A percentile compares a stretch with the other conserved stretches of the same genome.
These are phyloP conservation scores for Claviceps cyperi DNA, from an alignment of 2,329 filamentous ascomycete species.

Conservation along the genomic window DNA sequence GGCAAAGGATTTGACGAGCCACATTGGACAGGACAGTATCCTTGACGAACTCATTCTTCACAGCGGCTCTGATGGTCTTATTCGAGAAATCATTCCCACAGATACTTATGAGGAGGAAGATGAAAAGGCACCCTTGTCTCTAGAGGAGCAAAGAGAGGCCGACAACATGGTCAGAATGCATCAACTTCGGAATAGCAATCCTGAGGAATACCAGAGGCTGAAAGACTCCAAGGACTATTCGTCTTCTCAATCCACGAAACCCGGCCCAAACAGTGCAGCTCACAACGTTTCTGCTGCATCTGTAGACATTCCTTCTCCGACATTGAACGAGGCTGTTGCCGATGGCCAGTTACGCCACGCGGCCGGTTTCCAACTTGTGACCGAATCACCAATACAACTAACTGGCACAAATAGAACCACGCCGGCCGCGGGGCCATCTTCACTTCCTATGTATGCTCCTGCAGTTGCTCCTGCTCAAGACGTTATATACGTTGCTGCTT, in stretches of 20 bases:
- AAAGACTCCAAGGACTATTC: slow-evolving; percentile 6
- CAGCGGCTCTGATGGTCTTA: slow-evolving; percentile 15
- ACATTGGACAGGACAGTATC: slow-evolving; percentile 48
- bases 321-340: neutral
- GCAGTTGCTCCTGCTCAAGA: too few species aligned
- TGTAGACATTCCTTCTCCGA: neutral
- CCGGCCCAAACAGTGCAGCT: neutral
- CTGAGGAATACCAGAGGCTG: slow-evolving; percentile 15
- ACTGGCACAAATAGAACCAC: neutral
- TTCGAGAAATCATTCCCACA: slow-evolving; percentile 47
- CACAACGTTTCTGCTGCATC: neutral
- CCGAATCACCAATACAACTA: neutral
- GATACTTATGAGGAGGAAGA: slow-evolving; percentile 63
- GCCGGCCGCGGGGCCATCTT: neutral
- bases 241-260: neutral
- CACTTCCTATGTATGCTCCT: too few species aligned
- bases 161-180: slow-evolving; percentile 23
- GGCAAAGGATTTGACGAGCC: slow-evolving; percentile 36
- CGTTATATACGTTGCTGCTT: neutral
- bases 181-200: slow-evolving; percentile 18
- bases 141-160: slow-evolving; percentile 45
- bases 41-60: slow-evolving; percentile 34
- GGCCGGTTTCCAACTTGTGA: neutral
- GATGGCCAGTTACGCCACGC: neutral
- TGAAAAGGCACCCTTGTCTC: slow-evolving; percentile 36